These are phyloP conservation scores for Ganoderma sp. DNA, from an alignment of 1,284 basidiomycete genomes.

Conservation along the genomic window DNA sequence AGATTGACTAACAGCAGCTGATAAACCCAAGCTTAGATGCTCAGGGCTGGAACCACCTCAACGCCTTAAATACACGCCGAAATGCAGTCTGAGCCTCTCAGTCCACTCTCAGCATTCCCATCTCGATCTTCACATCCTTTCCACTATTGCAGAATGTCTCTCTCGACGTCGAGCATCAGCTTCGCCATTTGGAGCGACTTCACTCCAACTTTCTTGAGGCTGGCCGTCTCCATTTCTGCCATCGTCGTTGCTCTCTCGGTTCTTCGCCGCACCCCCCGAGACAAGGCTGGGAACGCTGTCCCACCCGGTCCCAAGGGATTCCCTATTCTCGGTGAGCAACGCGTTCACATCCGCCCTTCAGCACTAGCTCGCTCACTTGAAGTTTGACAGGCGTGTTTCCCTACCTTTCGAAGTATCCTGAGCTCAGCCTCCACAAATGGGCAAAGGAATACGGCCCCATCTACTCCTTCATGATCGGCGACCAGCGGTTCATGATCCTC, in stretches of 20 bases:
- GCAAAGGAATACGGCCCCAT: constrained; percentile 46
- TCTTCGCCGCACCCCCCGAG: neutral
- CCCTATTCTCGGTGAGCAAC: neutral
- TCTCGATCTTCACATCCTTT: too few relatives aligned
- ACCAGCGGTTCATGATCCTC: constrained; percentile 51
- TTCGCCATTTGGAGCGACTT: neutral
- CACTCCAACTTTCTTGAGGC: neutral
- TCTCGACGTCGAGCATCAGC: neutral
- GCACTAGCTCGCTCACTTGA: neutral
- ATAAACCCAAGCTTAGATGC: neutral
- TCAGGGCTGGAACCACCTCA: neutral
- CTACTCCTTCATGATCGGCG: constrained; percentile 49
- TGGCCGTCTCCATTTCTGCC: neutral
- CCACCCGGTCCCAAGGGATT: neutral
- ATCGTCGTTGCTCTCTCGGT: neutral
- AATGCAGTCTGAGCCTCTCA: too few relatives aligned
- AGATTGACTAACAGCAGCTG: neutral
- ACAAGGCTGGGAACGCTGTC: neutral
- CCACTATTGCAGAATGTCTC: neutral
- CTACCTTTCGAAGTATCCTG: constrained; percentile 45
- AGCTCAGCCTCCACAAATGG: constrained; percentile 46
- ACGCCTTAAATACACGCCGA: neutral
- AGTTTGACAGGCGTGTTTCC: constrained; percentile 17
- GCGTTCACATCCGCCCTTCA: neutral
- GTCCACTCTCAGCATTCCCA: too few relatives aligned